phyloP scores from a whole-genome alignment of 2,329 filamentous ascomycete genomes.

The Apiospora hydei region DNA sequence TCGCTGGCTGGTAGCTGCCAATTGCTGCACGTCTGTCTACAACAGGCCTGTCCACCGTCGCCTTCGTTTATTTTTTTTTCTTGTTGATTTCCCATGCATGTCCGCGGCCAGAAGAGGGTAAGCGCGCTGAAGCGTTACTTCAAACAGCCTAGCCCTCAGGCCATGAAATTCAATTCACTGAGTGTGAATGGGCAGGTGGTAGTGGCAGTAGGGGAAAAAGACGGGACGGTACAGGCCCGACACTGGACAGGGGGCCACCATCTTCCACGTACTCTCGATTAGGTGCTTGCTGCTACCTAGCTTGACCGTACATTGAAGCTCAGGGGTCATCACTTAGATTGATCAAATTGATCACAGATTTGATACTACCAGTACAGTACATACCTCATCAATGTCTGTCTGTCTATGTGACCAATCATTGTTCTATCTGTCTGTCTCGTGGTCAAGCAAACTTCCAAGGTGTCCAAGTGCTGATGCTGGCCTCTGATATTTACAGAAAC shows the following conservation, averaged over 20 bases:
- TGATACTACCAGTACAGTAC: not conserved
- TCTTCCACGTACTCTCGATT: not conserved
- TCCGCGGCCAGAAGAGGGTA: not conserved
- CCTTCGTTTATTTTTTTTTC: not conserved
- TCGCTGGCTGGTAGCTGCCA: not conserved
- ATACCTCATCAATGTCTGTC: not conserved
- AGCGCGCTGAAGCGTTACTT: not conserved
- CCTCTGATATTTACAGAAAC: not conserved
- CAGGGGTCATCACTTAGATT: slow-evolving; percentile 1
- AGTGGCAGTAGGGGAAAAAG: not conserved
- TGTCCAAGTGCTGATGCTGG: not conserved
- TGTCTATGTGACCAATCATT: not conserved
- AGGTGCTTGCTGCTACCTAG: not conserved
- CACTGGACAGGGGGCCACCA: not conserved
- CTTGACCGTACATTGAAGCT: slow-evolving; percentile 2
- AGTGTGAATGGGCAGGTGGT: slow-evolving; percentile 5
- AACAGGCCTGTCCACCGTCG: not conserved
- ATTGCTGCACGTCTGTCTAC: not conserved
- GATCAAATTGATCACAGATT: not conserved
- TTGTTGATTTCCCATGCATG: slow-evolving; percentile 17
- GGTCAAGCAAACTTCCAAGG: not conserved
- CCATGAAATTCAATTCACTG: slow-evolving; percentile 7
- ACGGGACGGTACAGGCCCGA: not conserved
- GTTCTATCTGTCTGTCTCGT: not conserved
- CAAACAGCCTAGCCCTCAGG: not conserved